Evolutionary conservation across 1,284 basidiomycete species (phyloP).

Genomic region (Gomphus bonarii): DNA sequence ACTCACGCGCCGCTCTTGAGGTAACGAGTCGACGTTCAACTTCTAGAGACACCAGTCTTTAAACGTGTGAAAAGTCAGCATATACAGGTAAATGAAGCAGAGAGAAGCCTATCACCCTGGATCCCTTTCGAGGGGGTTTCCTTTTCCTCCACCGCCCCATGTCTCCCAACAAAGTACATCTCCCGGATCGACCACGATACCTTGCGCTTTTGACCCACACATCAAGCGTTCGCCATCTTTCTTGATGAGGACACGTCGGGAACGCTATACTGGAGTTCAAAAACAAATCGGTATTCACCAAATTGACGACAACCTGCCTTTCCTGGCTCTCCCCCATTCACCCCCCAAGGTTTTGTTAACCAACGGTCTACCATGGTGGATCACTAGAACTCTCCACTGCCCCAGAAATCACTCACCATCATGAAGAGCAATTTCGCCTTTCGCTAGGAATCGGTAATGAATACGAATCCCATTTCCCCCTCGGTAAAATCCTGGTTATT

Average conservation of each 20-base stretch:
- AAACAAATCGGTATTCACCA: background rate
- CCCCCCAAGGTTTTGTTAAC: constrained; percentile 26
- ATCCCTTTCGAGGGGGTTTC: constrained; percentile 19
- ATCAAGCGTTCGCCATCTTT: constrained; percentile 17
- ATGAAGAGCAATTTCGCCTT: constrained; percentile 22
- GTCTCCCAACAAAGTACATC: constrained; percentile 23
- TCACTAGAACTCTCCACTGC: background rate
- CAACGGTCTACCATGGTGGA: constrained; percentile 17
- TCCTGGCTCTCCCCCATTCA: constrained; percentile 23
- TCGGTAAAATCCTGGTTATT: constrained; percentile 8
- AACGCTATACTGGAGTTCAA: constrained; percentile 13
- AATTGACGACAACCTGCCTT: background rate
- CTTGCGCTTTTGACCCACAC: constrained; percentile 20
- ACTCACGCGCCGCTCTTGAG: constrained; percentile 14
- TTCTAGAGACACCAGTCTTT: constrained; percentile 20
- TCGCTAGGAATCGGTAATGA: constrained; percentile 21
- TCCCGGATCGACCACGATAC: constrained; percentile 16
- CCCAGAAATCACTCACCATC: constrained; percentile 12
- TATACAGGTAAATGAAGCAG: background rate
- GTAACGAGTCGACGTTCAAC: constrained; percentile 20
- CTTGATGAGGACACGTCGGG: constrained; percentile 20
- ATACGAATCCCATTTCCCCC: constrained; percentile 25
- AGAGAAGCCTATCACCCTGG: constrained; percentile 3
- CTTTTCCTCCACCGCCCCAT: constrained; percentile 22
- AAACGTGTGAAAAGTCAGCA: background rate